Evolutionary conservation across 2,329 filamentous ascomycete species (phyloP).

Genomic region (Hawksworthiomyces lignivorus): DNA sequence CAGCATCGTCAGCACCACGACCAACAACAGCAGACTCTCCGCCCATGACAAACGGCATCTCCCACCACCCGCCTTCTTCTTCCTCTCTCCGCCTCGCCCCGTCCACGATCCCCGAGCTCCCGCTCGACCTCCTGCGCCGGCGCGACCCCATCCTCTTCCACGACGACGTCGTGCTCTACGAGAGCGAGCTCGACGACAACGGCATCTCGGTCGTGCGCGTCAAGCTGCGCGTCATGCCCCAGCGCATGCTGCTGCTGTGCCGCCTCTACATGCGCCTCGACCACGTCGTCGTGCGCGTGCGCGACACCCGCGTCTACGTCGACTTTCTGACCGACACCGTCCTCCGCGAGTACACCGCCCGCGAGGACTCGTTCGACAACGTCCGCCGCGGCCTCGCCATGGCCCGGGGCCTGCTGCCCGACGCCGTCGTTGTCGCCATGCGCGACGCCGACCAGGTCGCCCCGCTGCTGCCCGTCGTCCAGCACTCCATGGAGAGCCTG

Average conservation of each 20-base stretch:
- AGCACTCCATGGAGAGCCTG: slow-evolving; percentile 52
- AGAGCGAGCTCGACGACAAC: slow-evolving; percentile 97
- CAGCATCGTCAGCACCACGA: neutral
- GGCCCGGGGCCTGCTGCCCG: slow-evolving; percentile 46
- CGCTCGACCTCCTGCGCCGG: slow-evolving; percentile 76
- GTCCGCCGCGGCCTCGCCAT: slow-evolving; percentile 50
- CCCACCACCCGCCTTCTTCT: neutral
- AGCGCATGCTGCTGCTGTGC: slow-evolving; percentile 73
- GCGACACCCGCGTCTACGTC: slow-evolving; percentile 86
- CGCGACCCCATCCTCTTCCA: slow-evolving; percentile 95
- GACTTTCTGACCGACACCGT: slow-evolving; percentile 76
- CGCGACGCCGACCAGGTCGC: slow-evolving; percentile 72
- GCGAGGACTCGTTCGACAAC: slow-evolving; percentile 71
- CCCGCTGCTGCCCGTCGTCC: slow-evolving; percentile 61
- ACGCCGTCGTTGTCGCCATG: slow-evolving; percentile 69
- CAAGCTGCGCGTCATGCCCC: slow-evolving; percentile 90
- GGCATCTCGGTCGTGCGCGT: slow-evolving; percentile 84
- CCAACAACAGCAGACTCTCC: neutral
- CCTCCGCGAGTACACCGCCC: slow-evolving; percentile 82
- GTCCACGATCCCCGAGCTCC: slow-evolving; percentile 42
- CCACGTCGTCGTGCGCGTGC: slow-evolving; percentile 75
- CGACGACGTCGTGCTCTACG: slow-evolving; percentile 91
- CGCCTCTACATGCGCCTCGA: slow-evolving; percentile 92
- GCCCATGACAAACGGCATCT: neutral
- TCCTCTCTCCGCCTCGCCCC: neutral